phyloP scores from a whole-genome alignment of 2,329 filamentous ascomycete species.

The Chaetomiaceae sp. region DNA sequence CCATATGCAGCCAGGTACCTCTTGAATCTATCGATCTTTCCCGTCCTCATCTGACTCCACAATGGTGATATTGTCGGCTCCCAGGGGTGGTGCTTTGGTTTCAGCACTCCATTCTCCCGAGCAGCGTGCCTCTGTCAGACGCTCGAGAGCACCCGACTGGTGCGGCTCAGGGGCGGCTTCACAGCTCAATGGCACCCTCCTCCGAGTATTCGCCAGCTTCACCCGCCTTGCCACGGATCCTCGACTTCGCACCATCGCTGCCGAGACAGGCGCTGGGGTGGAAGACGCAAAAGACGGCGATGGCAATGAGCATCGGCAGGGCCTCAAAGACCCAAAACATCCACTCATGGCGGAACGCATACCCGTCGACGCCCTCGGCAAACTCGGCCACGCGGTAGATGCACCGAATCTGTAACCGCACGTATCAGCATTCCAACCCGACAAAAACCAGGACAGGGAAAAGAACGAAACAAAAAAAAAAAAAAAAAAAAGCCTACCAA shows the following conservation, averaged over 20 bases:
- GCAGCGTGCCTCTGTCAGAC: too few relatives aligned
- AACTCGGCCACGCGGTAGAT: conserved; percentile 22
- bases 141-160: too few relatives aligned
- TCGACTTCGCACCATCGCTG: conserved; percentile 7
- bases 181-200: not conserved
- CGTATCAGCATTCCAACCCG: not conserved
- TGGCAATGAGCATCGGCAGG: conserved; percentile 16
- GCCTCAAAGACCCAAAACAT: conserved; percentile 23
- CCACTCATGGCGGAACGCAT: conserved; percentile 21
- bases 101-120: too few relatives aligned
- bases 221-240: not conserved
- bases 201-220: not conserved
- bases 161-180: not conserved
- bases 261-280: conserved; percentile 17
- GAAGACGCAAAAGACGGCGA: conserved; percentile 15
- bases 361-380: conserved; percentile 18
- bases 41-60: too few relatives aligned
- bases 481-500: conserved; percentile 38
- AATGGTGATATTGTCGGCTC: too few relatives aligned
- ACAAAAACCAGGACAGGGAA: not conserved
- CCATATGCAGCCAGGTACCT: too few relatives aligned
- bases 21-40: too few relatives aligned
- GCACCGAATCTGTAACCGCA: conserved; percentile 19
- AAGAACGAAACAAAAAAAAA: too few relatives aligned
- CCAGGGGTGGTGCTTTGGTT: too few relatives aligned